Evolutionary conservation across 2,329 filamentous ascomycete genomes (phyloP).

Genomic region (Hypoxylon sp.): DNA sequence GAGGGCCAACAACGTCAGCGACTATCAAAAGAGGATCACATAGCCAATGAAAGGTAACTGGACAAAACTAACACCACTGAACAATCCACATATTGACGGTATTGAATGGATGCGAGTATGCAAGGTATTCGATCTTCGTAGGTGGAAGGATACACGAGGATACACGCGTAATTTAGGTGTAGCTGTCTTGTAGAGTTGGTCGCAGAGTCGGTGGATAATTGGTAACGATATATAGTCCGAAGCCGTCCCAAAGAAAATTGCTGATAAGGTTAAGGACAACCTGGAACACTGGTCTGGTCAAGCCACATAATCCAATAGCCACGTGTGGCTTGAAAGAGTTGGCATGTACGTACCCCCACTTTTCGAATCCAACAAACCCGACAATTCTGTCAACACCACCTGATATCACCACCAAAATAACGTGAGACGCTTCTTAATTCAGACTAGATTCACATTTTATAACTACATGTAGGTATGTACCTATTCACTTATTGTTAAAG

Average conservation of each 20-base stretch:
- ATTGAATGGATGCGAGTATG: conserved; percentile 36
- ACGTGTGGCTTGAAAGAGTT: conserved; percentile 30
- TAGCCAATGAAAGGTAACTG: conserved; percentile 18
- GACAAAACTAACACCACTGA: conserved; percentile 85
- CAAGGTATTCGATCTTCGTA: conserved; percentile 20
- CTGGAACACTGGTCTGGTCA: conserved; percentile 31
- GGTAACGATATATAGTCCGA: conserved; percentile 42
- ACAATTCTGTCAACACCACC: conserved; percentile 22
- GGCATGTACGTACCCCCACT: conserved; percentile 10
- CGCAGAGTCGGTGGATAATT: conserved; percentile 42
- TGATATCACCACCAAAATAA: conserved; percentile 28
- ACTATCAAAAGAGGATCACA: conserved; percentile 31
- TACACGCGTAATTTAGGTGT: conserved; percentile 29
- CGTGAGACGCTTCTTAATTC: conserved; percentile 25
- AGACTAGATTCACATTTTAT: conserved; percentile 2
- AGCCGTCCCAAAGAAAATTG: conserved; percentile 39
- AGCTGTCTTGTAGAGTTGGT: conserved; percentile 35
- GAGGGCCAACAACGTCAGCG: conserved; percentile 47
- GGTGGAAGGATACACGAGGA: conserved; percentile 14
- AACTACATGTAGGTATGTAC: not conserved
- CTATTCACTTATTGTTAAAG: not conserved
- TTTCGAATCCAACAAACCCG: conserved; percentile 7
- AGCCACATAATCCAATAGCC: conserved; percentile 21
- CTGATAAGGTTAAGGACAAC: conserved; percentile 43
- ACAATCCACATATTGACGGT: conserved; percentile 85